phyloP scores from a whole-genome alignment of 495 filamentous ascomycete genomes.

The Neurospora sp. region DNA sequence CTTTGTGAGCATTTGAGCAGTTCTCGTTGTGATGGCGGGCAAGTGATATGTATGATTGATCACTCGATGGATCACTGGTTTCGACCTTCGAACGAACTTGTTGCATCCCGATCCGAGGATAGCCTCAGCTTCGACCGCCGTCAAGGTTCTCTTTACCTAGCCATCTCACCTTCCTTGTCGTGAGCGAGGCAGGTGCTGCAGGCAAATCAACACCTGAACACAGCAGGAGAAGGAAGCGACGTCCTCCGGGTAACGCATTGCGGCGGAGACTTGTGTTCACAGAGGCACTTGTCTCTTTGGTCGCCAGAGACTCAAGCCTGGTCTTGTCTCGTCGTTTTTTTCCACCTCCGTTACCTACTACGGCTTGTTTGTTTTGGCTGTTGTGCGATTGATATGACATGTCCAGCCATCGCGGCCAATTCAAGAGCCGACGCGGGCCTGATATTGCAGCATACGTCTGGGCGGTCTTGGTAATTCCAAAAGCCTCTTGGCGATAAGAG shows the following conservation, averaged over 20 bases:
- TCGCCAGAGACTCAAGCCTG: neutral
- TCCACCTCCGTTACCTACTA: neutral
- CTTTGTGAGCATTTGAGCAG: neutral
- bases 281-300: neutral
- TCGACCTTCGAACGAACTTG: neutral
- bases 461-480: conserved; percentile 17
- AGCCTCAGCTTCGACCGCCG: neutral
- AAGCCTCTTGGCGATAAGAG: conserved; percentile 11
- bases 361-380: neutral
- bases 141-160: neutral
- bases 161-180: neutral
- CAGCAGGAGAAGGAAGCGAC: neutral
- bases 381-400: neutral
- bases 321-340: neutral
- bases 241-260: neutral
- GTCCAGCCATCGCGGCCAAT: neutral
- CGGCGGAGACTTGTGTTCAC: neutral
- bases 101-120: neutral
- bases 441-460: conserved; percentile 15
- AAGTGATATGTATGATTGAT: neutral
- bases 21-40: neutral
- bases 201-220: conserved; percentile 1
- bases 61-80: neutral
- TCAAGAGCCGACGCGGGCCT: conserved; percentile 9
- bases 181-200: neutral